phyloP scores from a whole-genome alignment of 441 rosid genomes.

The Eutrema salsugineum region DNA sequence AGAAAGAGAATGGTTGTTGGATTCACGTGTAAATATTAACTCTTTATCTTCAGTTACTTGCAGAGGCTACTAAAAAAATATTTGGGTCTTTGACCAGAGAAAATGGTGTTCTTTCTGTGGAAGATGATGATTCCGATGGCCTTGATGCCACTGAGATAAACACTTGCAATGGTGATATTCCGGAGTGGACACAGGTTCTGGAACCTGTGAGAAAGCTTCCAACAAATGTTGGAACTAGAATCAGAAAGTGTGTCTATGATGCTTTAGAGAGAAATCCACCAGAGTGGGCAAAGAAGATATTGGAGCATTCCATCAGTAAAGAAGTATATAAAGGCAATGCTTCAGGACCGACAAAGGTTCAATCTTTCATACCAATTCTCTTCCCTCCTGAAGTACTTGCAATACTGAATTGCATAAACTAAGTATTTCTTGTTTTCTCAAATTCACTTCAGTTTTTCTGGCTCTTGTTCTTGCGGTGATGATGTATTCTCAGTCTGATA shows the following conservation, averaged over 20 bases:
- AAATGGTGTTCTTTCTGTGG: conserved; percentile 56
- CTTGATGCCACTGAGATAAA: conserved; percentile 49
- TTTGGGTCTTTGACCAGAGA: conserved; percentile 62
- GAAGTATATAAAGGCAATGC: conserved; percentile 99
- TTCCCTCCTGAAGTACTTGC: conserved; percentile 18
- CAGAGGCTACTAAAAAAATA: conserved; percentile 84
- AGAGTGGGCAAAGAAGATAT: conserved; percentile 86
- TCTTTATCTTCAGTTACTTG: conserved; percentile 85
- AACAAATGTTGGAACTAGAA: conserved; percentile 99
- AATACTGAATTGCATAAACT: conserved; percentile 11
- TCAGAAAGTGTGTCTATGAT: conserved; percentile 88
- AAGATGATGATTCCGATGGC: conserved; percentile 65
- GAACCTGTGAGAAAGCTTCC: conserved; percentile 97
- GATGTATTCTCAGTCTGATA: conserved; percentile 6
- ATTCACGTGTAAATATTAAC: conserved; percentile 26
- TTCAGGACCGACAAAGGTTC: conserved; percentile 99
- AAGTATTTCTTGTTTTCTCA: background rate
- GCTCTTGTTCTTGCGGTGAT: conserved; percentile 7
- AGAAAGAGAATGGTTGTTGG: background rate
- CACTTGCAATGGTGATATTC: conserved; percentile 53
- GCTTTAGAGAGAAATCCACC: conserved; percentile 88
- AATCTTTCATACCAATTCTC: conserved; percentile 13
- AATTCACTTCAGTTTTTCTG: conserved; percentile 4
- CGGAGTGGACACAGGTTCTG: conserved; percentile 88
- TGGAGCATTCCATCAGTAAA: conserved; percentile 95